Percentiles rank a stretch among this genome's conserved stretches.
These are phyloP conservation scores for Nemania bipapillata DNA, from an alignment of 2,329 filamentous ascomycete genomes.

Conservation along the genomic window DNA sequence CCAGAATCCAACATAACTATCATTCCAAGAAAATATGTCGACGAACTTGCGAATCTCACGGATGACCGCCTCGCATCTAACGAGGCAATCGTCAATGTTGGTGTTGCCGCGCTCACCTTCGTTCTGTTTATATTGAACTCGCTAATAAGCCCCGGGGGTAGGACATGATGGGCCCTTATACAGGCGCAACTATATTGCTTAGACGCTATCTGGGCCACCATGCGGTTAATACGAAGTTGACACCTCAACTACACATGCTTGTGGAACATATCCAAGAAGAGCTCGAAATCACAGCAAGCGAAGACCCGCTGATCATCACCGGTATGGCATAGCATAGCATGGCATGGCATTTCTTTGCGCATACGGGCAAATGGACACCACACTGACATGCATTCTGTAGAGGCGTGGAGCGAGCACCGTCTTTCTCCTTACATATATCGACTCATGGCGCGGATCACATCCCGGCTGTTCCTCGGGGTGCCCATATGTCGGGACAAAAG, in stretches of 20 bases:
- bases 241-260: slow-evolving; percentile 11
- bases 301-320: slow-evolving; percentile 17
- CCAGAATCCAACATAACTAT: slow-evolving; percentile 20
- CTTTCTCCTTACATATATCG: slow-evolving; percentile 19
- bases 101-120: neutral
- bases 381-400: neutral
- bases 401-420: slow-evolving; percentile 15
- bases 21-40: slow-evolving; percentile 25
- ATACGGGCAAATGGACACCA: too few species aligned
- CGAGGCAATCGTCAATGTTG: slow-evolving; percentile 19
- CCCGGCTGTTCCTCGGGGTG: slow-evolving; percentile 2
- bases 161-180: slow-evolving; percentile 20
- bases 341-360: too few species aligned
- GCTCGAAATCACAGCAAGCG: slow-evolving; percentile 18
- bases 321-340: neutral
- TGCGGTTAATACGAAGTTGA: slow-evolving; percentile 15
- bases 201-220: slow-evolving; percentile 16
- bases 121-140: neutral
- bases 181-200: slow-evolving; percentile 6
- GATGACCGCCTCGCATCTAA: slow-evolving; percentile 14
- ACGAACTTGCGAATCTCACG: slow-evolving; percentile 17
- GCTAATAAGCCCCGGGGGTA: neutral
- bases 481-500: slow-evolving; percentile 11
- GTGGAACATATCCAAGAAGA: slow-evolving; percentile 15
- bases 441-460: slow-evolving; percentile 18